Evolutionary conservation across 2,329 filamentous ascomycete genomes (phyloP).

Genomic region (Apiospora phragmitis): DNA sequence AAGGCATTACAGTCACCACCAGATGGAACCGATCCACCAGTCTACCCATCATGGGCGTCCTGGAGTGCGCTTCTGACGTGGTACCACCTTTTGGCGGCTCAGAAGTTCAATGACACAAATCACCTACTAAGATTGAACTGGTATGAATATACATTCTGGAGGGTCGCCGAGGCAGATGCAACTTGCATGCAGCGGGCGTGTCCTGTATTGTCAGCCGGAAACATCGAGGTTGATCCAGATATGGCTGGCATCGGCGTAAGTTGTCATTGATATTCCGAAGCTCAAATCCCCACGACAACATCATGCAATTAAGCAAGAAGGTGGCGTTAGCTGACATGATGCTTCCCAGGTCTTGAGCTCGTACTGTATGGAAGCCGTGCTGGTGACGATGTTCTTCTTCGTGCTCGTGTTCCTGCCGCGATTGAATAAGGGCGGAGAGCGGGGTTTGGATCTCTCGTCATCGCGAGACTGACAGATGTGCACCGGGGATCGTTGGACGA

Average conservation of each 20-base stretch:
- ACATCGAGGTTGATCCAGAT: background rate
- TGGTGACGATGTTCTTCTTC: background rate
- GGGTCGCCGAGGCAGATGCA: background rate
- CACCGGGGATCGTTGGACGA: background rate
- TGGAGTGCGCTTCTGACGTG: background rate
- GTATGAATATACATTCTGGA: background rate
- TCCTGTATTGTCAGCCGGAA: background rate
- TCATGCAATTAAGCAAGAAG: background rate
- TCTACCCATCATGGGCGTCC: background rate
- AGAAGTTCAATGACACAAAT: background rate
- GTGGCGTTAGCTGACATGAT: background rate
- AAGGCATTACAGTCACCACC: too few relatives aligned
- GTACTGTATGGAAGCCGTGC: background rate
- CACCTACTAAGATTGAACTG: background rate
- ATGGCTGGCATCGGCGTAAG: background rate
- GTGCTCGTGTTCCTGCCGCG: background rate
- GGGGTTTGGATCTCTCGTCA: background rate
- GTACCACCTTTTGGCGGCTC: background rate
- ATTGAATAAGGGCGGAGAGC: background rate
- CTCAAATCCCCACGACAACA: background rate
- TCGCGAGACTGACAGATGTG: background rate
- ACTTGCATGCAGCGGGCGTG: background rate
- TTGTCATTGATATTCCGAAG: background rate
- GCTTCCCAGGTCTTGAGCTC: background rate
- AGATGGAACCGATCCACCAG: background rate